phyloP scores from a whole-genome alignment of 164 flowering plant genomes.

The Vitis cinerea region DNA sequence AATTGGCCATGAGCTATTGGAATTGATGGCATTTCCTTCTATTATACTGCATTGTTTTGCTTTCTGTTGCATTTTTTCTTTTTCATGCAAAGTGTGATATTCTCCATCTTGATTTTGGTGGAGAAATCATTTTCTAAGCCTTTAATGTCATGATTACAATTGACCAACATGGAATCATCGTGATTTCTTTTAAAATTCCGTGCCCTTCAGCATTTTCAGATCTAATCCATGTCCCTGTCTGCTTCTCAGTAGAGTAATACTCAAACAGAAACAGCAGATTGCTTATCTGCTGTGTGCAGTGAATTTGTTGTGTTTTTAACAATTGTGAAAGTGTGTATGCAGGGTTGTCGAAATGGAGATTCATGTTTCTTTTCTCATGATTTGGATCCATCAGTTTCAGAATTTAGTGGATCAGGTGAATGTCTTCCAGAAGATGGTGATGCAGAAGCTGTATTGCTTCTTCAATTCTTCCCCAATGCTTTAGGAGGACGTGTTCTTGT shows the following conservation, averaged over 20 bases:
- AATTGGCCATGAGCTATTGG: no score
- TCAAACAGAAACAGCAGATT: not conserved
- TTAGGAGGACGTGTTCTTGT: constrained; percentile 56
- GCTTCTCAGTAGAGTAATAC: no score
- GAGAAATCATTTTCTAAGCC: no score
- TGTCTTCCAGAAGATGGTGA: constrained; percentile 60
- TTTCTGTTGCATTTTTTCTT: no score
- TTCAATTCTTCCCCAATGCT: constrained; percentile 46
- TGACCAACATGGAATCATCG: no score
- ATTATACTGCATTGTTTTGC: no score
- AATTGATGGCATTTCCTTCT: no score
- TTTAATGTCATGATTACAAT: not conserved
- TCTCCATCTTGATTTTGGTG: no score
- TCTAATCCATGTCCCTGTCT: no score
- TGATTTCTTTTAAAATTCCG: not conserved
- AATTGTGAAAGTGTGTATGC: constrained; percentile 19
- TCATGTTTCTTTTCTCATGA: constrained; percentile 79
- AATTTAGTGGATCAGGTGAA: constrained; percentile 22
- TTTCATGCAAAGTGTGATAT: no score
- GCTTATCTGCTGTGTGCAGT: not conserved
- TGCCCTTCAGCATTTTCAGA: no score
- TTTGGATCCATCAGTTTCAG: constrained; percentile 22
- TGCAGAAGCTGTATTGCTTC: constrained; percentile 37
- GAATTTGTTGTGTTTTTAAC: constrained; percentile 9
- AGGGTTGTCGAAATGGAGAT: constrained; percentile 94